Evolutionary conservation across 495 filamentous ascomycete genomes (phyloP), one percentile per base, ranked within the genome.

Genomic region (Oidiodendron maius): DNA sequence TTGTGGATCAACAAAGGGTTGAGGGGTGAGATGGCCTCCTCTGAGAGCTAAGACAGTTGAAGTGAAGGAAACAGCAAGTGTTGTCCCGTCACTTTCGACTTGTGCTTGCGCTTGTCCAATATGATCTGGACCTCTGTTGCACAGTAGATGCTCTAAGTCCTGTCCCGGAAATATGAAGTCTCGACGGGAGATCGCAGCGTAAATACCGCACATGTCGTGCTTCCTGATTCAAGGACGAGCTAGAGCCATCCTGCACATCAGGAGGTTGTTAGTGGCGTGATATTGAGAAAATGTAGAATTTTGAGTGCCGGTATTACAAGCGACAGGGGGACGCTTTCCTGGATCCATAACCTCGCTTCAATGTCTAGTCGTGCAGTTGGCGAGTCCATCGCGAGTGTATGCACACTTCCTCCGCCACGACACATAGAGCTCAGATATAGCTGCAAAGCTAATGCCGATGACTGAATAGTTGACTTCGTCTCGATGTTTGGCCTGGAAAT

Each of bases 31-130:
- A 49, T 76, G 71, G 28, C 81, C 74, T 17, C 93, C 91, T 55
- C 93, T 78, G 16, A 99, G 71, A 3, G 90, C 78, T 4, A 99
- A 76, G 1, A 99, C 93, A 3, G 87, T 94, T 12, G 93, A 90
- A 3, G 81, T 72, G 56, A 91, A 85, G 15, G 71, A 78, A 30
- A 91, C 66, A 50, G 69, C 65, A 18, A 71, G 61, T 9, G 52
- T 58, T 32, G 55, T 44, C 15, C 57, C 55, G 40, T 55, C 51
- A 18, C 37, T 49, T 16, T 53, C 42, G 23, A 51, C 40, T 44
- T 60, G 38, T 24, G 63, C 63, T 23, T 59, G 53, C n/a, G 55
- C 61, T 32, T 69, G 59, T 32, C 75, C 74, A 16, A 70, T 46
- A 54, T 75, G 69, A 48, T 80, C 76, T 5, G 76, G 76, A 4